Evolutionary conservation across 257 asterid genomes (phyloP).

Genomic region (Nicotiana obtusifolia): DNA sequence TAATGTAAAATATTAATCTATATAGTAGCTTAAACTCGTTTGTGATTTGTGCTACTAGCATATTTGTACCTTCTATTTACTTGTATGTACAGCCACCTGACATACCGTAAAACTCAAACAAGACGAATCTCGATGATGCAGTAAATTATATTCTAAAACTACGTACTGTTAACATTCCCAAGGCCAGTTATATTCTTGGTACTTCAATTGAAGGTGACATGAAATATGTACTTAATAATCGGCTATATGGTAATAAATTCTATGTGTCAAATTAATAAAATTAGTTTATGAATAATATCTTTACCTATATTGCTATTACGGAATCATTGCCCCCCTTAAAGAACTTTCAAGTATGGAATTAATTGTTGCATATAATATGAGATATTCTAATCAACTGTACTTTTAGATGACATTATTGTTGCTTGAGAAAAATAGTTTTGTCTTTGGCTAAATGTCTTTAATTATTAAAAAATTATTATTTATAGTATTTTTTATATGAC

Average conservation of each 20-base stretch:
- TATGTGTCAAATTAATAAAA: background rate
- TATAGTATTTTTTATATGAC: background rate
- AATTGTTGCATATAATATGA: background rate
- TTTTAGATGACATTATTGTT: background rate
- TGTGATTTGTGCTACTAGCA: background rate
- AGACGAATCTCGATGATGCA: constrained; percentile 12
- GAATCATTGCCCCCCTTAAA: background rate
- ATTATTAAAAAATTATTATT: background rate
- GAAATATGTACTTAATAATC: background rate
- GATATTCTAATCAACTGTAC: background rate
- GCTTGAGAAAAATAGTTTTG: background rate
- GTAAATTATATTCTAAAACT: background rate
- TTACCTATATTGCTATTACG: background rate
- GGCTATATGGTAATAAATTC: background rate
- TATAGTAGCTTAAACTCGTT: background rate
- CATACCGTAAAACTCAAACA: background rate
- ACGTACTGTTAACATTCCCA: background rate
- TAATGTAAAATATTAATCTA: too few relatives aligned
- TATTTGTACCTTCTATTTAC: background rate
- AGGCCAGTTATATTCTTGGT: background rate
- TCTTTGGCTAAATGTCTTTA: background rate
- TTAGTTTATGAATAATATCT: background rate
- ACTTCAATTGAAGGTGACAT: background rate
- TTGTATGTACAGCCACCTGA: background rate
- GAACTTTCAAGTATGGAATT: background rate